These are phyloP conservation scores for Willaertia magna DNA, from an alignment of 208 protist species.

Conservation along the genomic window DNA sequence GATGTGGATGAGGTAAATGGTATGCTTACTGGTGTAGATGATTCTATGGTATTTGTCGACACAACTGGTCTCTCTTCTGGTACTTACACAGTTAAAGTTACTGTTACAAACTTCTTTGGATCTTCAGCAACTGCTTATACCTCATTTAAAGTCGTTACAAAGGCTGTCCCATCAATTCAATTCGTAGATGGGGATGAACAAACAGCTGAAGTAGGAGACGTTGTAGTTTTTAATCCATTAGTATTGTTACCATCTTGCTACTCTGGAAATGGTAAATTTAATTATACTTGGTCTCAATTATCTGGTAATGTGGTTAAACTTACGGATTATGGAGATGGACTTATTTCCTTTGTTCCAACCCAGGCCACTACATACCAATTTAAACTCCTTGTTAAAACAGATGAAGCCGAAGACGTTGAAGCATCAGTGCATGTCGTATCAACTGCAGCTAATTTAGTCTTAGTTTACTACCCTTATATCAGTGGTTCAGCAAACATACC, in stretches of 20 bases:
- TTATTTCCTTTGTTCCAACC: too few relatives aligned
- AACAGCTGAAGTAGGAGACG: not conserved
- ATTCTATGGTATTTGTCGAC: not conserved
- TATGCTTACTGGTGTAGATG: not conserved
- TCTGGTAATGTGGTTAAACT: too few relatives aligned
- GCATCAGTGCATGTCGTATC: too few relatives aligned
- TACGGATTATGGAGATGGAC: too few relatives aligned
- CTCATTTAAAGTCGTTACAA: not conserved
- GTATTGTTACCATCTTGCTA: not conserved
- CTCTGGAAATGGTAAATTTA: not conserved
- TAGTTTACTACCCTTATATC: too few relatives aligned
- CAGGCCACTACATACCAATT: too few relatives aligned
- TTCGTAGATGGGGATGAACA: not conserved
- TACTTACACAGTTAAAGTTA: not conserved
- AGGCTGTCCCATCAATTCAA: not conserved
- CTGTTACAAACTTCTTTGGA: not conserved
- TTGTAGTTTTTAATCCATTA: not conserved
- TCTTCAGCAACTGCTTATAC: not conserved
- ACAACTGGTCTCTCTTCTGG: not conserved
- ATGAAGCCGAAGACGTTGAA: too few relatives aligned
- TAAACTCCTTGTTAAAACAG: too few relatives aligned
- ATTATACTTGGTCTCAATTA: not conserved
- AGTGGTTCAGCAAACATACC: too few relatives aligned
- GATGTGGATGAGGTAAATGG: too few relatives aligned
- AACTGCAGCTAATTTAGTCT: too few relatives aligned